Conservation (phyloP, 202 grass and related monocot species). For the Carex arenaria region DNA sequence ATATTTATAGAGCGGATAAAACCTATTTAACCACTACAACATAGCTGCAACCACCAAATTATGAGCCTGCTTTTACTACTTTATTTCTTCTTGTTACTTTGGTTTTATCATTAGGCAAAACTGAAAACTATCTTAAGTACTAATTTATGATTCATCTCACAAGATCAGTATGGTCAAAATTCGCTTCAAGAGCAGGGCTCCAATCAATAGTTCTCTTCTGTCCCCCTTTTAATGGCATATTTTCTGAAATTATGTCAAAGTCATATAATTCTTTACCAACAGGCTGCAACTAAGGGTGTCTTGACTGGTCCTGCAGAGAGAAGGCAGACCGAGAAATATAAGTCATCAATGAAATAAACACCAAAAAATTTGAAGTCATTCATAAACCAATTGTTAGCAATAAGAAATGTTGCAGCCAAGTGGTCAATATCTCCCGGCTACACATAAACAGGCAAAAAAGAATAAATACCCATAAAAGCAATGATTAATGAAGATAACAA, state of each 20-base stretch:
- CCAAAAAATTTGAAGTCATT: too few relatives aligned
- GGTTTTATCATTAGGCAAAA: background rate
- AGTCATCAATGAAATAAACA: background rate
- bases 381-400: conserved; percentile 46
- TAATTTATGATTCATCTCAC: background rate
- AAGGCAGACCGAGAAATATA: background rate
- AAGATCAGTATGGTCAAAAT: background rate
- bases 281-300: background rate
- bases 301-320: background rate
- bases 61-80: background rate
- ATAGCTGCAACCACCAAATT: background rate
- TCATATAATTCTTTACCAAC: background rate
- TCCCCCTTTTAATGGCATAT: conserved; percentile 3
- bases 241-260: background rate
- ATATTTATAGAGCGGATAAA: background rate
- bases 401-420: conserved; percentile 86
- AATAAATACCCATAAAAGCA: conserved; percentile 30
- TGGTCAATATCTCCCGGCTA: conserved; percentile 94
- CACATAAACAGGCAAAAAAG: background rate
- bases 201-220: conserved; percentile 7
- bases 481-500: background rate
- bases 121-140: background rate
- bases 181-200: background rate
- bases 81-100: background rate
- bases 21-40: background rate